phyloP scores from a whole-genome alignment of 345 rosid species.

The Eucalyptus polybractea region DNA sequence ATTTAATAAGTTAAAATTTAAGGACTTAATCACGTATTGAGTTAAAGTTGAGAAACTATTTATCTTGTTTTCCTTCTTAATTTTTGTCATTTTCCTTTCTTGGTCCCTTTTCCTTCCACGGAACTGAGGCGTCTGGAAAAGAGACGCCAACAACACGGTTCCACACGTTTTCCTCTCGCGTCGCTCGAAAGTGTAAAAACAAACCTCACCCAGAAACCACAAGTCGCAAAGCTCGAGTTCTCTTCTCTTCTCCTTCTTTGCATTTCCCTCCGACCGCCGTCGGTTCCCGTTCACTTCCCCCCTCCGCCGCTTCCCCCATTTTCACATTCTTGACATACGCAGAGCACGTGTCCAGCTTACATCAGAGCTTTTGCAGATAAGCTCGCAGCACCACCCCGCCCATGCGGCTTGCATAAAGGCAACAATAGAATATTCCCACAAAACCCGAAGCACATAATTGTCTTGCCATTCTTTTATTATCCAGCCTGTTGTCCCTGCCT shows the following conservation, averaged over 20 bases:
- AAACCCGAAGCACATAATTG: background rate
- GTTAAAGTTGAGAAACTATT: too few species aligned
- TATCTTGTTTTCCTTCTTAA: fast-evolving
- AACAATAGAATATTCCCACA: background rate
- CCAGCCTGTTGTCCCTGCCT: background rate
- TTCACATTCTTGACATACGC: background rate
- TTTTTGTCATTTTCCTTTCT: background rate
- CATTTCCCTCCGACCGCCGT: background rate
- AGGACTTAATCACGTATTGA: fast-evolving
- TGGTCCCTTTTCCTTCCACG: background rate
- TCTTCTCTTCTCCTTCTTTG: fast-evolving
- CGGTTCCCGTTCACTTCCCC: background rate
- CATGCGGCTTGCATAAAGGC: background rate
- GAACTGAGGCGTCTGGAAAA: background rate
- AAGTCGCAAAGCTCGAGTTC: background rate
- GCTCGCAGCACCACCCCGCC: background rate
- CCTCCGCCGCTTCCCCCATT: background rate
- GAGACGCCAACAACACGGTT: background rate
- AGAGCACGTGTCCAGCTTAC: background rate
- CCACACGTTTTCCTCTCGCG: background rate
- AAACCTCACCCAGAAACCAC: background rate
- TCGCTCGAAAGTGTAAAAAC: background rate
- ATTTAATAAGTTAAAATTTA: too few species aligned
- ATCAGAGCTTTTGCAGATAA: background rate
- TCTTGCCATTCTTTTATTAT: background rate